These are phyloP conservation scores for Citeromyces siamensis DNA, from an alignment of 1,139 yeast genomes.

Conservation along the genomic window DNA sequence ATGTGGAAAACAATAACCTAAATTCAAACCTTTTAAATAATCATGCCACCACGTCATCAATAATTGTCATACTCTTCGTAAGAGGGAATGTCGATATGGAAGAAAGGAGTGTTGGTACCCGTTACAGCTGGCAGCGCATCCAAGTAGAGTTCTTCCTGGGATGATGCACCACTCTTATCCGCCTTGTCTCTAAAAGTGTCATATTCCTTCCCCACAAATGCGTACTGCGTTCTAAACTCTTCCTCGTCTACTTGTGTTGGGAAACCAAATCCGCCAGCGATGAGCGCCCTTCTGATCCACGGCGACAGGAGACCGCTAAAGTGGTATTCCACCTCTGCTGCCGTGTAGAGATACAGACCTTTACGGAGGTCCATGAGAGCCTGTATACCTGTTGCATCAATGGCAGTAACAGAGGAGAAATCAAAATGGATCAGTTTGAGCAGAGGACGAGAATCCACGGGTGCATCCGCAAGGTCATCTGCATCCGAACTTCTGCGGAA, in stretches of 20 bases:
- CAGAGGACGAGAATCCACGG: conserved; percentile 46
- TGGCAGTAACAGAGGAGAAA: conserved; percentile 61
- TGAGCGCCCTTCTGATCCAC: conserved; percentile 73
- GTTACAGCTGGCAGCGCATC: conserved; percentile 32
- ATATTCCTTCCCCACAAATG: conserved; percentile 5
- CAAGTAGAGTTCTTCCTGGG: conserved; percentile 4
- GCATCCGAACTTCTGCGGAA: conserved; percentile 13
- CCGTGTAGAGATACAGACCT: conserved; percentile 63
- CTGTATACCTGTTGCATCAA: conserved; percentile 76
- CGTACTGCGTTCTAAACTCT: conserved; percentile 5
- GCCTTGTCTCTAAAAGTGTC: conserved; percentile 3
- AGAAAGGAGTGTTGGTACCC: conserved; percentile 69
- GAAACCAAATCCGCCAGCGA: conserved; percentile 71
- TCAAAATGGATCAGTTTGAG: conserved; percentile 69
- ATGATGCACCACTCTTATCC: conserved; percentile 2
- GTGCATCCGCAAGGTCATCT: conserved; percentile 7
- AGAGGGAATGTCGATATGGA: conserved; percentile 81
- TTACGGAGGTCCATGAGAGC: conserved; percentile 65
- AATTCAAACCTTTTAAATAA: too few relatives aligned
- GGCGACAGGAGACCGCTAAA: conserved; percentile 78
- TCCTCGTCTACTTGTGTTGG: conserved; percentile 5
- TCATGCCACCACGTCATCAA: too few relatives aligned
- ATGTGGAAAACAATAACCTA: too few relatives aligned
- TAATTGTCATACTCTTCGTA: conserved; percentile 24
- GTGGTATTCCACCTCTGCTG: conserved; percentile 79